These are phyloP conservation scores for Serendipita sp. DNA, from an alignment of 768 basidiomycete genomes.

Conservation along the genomic window DNA sequence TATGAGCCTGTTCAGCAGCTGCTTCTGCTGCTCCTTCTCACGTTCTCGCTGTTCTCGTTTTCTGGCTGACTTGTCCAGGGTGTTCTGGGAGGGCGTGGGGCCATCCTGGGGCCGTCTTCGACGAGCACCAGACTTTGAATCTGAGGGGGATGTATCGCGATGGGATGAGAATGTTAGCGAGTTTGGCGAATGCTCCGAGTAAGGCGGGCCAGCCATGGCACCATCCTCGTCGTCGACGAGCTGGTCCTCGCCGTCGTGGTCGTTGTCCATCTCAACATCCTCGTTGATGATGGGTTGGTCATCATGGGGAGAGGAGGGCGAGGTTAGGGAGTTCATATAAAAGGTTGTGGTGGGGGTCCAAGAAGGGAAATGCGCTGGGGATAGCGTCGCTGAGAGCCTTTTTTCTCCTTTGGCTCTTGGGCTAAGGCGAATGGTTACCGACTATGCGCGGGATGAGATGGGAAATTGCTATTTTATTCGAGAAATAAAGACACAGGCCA, in stretches of 20 bases:
- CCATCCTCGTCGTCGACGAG: slow-evolving; percentile 3
- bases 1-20: not conserved
- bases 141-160: not conserved
- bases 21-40: slow-evolving; percentile 6
- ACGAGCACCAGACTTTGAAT: not conserved
- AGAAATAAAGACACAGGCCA: no score
- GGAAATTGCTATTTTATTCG: no score
- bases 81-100: not conserved
- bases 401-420: no score
- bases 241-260: slow-evolving; percentile 1
- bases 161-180: not conserved
- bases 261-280: not conserved
- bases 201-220: not conserved
- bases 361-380: not conserved
- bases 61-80: not conserved
- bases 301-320: not conserved
- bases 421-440: no score
- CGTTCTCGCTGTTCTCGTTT: slow-evolving; percentile 5
- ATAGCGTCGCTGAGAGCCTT: no score
- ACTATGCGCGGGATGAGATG: no score
- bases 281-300: not conserved
- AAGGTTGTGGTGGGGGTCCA: not conserved
- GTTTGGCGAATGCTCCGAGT: no score
- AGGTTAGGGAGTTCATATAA: not conserved
- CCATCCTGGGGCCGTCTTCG: not conserved